Evolutionary conservation across 306 rosid genomes (phyloP), one percentile per base, ranked within the genome.

Genomic region (Dryas octopetala): DNA sequence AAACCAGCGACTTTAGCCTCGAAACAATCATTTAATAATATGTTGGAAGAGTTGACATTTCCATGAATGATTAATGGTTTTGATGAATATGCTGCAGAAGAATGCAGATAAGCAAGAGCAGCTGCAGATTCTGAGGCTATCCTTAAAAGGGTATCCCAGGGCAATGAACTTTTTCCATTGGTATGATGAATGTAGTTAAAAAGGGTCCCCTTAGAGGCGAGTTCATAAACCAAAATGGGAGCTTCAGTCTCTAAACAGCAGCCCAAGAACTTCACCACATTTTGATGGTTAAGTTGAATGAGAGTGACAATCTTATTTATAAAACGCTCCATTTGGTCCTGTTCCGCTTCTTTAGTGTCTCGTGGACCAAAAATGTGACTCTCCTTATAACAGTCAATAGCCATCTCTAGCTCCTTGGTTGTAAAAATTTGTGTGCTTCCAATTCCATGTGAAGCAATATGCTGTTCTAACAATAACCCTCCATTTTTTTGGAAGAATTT

Each of bases 91-190:
- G 11, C 43, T 28, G 73, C 26, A 5, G 73, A 11, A 13, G 74
- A 62, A 44, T 62, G 54, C 15, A 63, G 17, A 63, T 63, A 74
- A 48, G 71, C 63, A 6, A 74, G 71, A 2, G 16, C 70, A 3
- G 52, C 32, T 16, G 71, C 71, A 7, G 74, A 9, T 40, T 70
- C 74, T 54, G 74, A 40, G 15, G 63, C 63, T 70, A 70, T 54
- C 51, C 54, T 6, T 6, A 41, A 7, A 54, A 54, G 63, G 12
- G 1, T 1, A 41, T 41, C 61, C 64, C 63, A 53, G 16, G 74
- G 6, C 61, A 28, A 69, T 38, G 47, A n/a, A 15, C 13, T 10
- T 46, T 51, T 69, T 32, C 28, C 9, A 4, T 69, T 65, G 7
- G 62, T 57, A 41, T 63, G 32, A 54, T 70, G 71, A 41, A 74